phyloP scores from a whole-genome alignment of 1,139 yeast species.

The Groenewaldozyma auringiensis region DNA sequence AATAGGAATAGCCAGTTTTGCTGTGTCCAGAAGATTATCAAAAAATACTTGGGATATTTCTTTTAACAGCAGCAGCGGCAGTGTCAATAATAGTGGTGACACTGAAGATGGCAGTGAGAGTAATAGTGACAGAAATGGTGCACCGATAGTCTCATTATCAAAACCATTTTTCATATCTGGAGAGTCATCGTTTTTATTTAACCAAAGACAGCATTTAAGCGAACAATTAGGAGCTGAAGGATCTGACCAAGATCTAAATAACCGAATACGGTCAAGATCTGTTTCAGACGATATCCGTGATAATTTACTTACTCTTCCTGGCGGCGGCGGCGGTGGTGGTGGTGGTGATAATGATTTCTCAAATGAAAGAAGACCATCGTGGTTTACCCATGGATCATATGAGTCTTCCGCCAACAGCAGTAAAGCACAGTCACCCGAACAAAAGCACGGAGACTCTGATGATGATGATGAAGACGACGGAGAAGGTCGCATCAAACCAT shows the following conservation, averaged over 20 bases:
- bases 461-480: neutral
- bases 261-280: too few species aligned
- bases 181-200: neutral
- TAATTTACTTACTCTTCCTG: neutral
- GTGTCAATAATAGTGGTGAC: neutral
- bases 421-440: neutral
- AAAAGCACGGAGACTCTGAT: neutral
- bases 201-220: neutral
- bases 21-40: conserved; percentile 15
- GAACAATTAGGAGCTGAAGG: neutral
- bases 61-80: neutral
- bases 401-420: neutral
- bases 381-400: conserved; percentile 3
- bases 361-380: neutral
- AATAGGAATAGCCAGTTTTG: conserved; percentile 28
- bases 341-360: neutral
- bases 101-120: neutral
- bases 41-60: conserved; percentile 6
- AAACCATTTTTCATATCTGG: neutral
- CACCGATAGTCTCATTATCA: neutral
- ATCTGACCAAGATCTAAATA: too few species aligned
- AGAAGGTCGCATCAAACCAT: neutral
- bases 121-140: neutral
- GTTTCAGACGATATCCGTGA: neutral
- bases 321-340: neutral